Base-by-base conservation (phyloP, 352 stramenopile species). In the Globisporangium cystogenes region DNA sequence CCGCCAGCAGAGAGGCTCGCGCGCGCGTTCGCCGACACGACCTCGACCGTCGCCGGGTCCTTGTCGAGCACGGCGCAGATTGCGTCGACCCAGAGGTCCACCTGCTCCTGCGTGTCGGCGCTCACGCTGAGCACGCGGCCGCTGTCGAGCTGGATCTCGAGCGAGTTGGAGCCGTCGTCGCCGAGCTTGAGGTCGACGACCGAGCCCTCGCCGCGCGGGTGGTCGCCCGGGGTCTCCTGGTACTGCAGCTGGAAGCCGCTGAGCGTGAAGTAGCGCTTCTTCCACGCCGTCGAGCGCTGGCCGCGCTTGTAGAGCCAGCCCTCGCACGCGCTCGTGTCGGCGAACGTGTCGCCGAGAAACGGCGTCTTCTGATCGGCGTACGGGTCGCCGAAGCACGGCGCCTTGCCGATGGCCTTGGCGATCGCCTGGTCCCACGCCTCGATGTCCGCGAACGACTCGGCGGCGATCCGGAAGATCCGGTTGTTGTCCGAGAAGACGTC, bases 401-500 rank as follows among this genome's bases (percentile, higher is more conserved):
- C 36, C 39, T 86, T 87, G 15, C 64, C 64, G 43, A 73, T 77
- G 0, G 60, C 74, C 24, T 68, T 67, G 0, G 70, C 70, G 24
- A 90, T 59, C 1, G 80, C 78, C 2, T 68, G 58, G 55, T 93
- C 80, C 83, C 83, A 93, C 14, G 70, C 74, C 31, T 89, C 73
- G 58, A 93, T 87, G 1, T 88, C 80, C 12, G 69, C 65, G 53
- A 90, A 89, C 14, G 67, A 74, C 12, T 82, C 72, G 12, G 74
- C 83, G 14, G 70, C 60, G 54, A 93, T 82, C 21, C 72, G 62
- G 21, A 93, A 64, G 49, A 93, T 86, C 41, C 83, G 80, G 67
- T 91, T 90, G 57, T 90, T 76, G 53, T 91, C 78, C 23, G 80
- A 87, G 49, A 89, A 91, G 41, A 91, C 72, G 42, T 91, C 79